Conservation (phyloP, 768 basidiomycete species). For the Serendipita vermifera region DNA sequence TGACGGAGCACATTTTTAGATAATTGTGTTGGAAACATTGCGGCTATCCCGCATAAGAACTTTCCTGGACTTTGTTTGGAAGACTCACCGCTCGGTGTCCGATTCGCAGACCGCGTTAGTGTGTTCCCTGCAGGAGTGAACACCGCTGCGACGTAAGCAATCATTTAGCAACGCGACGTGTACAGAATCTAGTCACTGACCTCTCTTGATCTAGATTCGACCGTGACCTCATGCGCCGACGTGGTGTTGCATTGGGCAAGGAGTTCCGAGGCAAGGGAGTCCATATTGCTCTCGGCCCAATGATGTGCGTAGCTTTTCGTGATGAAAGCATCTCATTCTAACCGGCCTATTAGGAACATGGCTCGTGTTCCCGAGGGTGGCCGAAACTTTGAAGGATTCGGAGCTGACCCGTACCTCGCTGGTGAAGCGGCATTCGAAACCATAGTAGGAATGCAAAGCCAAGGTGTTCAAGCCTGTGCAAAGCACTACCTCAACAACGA, state of each 20-base stretch:
- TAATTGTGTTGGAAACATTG: constrained; percentile 16
- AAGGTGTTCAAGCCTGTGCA: constrained; percentile 74
- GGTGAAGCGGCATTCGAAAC: constrained; percentile 70
- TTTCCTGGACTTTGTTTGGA: constrained; percentile 21
- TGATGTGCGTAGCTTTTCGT: constrained; percentile 66
- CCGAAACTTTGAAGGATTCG: constrained; percentile 93
- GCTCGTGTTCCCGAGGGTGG: constrained; percentile 35
- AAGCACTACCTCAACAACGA: constrained; percentile 64
- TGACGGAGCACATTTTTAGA: neutral
- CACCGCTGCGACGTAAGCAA: constrained; percentile 63
- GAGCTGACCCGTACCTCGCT: constrained; percentile 75
- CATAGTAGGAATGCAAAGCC: constrained; percentile 63
- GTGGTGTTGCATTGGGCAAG: constrained; percentile 65
- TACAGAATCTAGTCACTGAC: neutral
- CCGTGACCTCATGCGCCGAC: constrained; percentile 58
- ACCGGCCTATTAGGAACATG: neutral
- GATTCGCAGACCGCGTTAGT: constrained; percentile 56
- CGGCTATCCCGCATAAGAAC: constrained; percentile 12
- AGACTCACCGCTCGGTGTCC: constrained; percentile 69
- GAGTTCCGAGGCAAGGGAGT: constrained; percentile 80
- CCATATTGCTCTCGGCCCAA: constrained; percentile 47
- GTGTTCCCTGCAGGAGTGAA: constrained; percentile 80
- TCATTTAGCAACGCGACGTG: neutral
- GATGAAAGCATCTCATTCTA: neutral
- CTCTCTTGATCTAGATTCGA: constrained; percentile 38